Base-by-base conservation (phyloP, 176 grass and related monocot genomes). In the Oryza officinalis region DNA sequence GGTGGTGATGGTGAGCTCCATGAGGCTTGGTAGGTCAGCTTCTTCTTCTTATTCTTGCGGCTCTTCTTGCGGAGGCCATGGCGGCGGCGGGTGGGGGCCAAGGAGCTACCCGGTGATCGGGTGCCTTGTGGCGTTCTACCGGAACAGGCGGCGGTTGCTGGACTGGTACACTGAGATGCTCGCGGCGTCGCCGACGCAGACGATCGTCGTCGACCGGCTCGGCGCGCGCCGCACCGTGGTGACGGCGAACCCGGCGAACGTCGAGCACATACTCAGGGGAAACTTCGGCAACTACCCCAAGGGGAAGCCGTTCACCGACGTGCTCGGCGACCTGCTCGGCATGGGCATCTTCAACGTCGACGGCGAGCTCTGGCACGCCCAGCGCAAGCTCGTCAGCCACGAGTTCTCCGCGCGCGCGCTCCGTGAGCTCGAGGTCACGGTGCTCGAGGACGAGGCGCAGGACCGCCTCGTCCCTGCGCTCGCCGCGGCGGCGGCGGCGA, bases 231-330 rank as follows among this genome's bases (percentile, higher is more conserved):
- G 96, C 1, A 95, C 87, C 3, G 81, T 98, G 78, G 89, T 98
- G 0, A 98, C 93, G 0, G 93, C 96, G 5, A 91, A 93, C 88
- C 93, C 93, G 14, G 91, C 20, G 11, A 98, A 95, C 85, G 91
- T 98, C 6, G 96, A 98, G 88, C 83, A 98, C 85, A 90, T 98
- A 49, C 84, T 95, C 35, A 86, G 68, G 72, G 22, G 52, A 14
- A 98, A 93, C 82, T 98, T 98, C 83, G 73, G 22, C 26, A 98
- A 98, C 79, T 98, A 93, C 72, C 96, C 96, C 15, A 98, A 98
- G 73, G 96, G 96, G 9, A 86, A 83, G 66, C 88, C 91, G 0
- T 98, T 98, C 87, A 98, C 96, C 22, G 92, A 92, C 57, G 86
- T 98, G 33, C 96, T 98, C 65, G 96, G 96, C 64, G 93, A 98